Percentiles rank a stretch among this genome's conserved stretches.
Evolutionary conservation across 768 basidiomycete genomes (phyloP).

Genomic region (Lepiota subincarnata): DNA sequence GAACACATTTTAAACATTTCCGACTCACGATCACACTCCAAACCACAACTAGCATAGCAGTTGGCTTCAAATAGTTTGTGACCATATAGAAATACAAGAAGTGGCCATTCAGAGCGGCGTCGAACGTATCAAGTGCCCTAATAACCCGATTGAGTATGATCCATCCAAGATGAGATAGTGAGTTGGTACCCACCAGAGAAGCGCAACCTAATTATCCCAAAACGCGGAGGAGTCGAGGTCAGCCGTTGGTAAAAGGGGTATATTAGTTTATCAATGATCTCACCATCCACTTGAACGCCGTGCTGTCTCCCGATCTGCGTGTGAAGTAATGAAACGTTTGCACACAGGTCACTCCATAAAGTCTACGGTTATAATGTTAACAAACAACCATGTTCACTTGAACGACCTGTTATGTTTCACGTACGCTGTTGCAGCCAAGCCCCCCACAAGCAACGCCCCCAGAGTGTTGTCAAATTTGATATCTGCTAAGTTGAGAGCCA

Average conservation of each 20-base stretch:
- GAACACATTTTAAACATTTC: not conserved
- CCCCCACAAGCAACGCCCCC: slow-evolving; percentile 52
- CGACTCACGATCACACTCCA: slow-evolving; percentile 53
- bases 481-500: not conserved
- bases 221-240: not conserved
- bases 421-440: slow-evolving; percentile 50
- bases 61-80: slow-evolving; percentile 46
- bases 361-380: slow-evolving; percentile 25
- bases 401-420: slow-evolving; percentile 15
- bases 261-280: slow-evolving; percentile 7
- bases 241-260: not conserved
- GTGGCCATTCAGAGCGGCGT: slow-evolving; percentile 48
- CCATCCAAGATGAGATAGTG: not conserved
- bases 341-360: slow-evolving; percentile 56
- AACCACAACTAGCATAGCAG: slow-evolving; percentile 37
- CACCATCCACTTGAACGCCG: slow-evolving; percentile 34
- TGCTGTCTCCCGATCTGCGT: slow-evolving; percentile 28
- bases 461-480: slow-evolving; percentile 43
- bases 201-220: slow-evolving; percentile 24
- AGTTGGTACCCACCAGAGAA: slow-evolving; percentile 28
- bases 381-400: not conserved
- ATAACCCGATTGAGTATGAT: not conserved
- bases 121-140: slow-evolving; percentile 55
- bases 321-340: slow-evolving; percentile 52
- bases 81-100: slow-evolving; percentile 58